phyloP scores from a whole-genome alignment of 108 stramenopile genomes.

The Skeletonema costatum region DNA sequence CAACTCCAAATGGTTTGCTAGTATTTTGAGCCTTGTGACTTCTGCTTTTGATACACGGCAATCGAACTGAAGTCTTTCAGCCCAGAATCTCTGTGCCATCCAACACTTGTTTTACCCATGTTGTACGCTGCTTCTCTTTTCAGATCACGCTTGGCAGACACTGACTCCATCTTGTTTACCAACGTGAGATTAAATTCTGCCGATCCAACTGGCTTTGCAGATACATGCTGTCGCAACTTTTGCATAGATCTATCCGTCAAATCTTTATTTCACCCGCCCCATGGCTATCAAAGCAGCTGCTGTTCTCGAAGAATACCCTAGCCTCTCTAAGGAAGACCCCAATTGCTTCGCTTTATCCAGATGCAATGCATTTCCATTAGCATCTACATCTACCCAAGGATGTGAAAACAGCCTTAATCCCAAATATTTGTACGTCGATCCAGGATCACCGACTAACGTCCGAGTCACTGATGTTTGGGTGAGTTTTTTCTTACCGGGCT shows the following conservation, averaged over 20 bases:
- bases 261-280: conserved; percentile 53
- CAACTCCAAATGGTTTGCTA: conserved; percentile 70
- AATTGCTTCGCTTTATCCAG: background rate
- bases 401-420: conserved; percentile 91
- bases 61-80: conserved; percentile 75
- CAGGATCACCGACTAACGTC: conserved; percentile 81
- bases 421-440: conserved; percentile 93
- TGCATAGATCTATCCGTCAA: conserved; percentile 38
- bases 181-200: conserved; percentile 79
- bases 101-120: conserved; percentile 71
- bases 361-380: conserved; percentile 21
- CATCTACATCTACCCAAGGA: conserved; percentile 73
- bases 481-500: conserved; percentile 80
- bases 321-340: conserved; percentile 19
- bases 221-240: conserved; percentile 30
- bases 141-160: conserved; percentile 40
- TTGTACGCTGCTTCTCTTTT: conserved; percentile 58
- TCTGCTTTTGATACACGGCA: conserved; percentile 70
- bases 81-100: conserved; percentile 92
- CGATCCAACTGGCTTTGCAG: conserved; percentile 46
- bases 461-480: conserved; percentile 79
- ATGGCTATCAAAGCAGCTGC: conserved; percentile 45
- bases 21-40: background rate
- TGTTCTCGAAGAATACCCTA: conserved; percentile 40
- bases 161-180: conserved; percentile 82